A percentile compares a stretch with the other conserved stretches of the same genome.
Evolutionary conservation across 78 protist genomes (phyloP).

Genomic region (Dictyostelium purpureum): DNA sequence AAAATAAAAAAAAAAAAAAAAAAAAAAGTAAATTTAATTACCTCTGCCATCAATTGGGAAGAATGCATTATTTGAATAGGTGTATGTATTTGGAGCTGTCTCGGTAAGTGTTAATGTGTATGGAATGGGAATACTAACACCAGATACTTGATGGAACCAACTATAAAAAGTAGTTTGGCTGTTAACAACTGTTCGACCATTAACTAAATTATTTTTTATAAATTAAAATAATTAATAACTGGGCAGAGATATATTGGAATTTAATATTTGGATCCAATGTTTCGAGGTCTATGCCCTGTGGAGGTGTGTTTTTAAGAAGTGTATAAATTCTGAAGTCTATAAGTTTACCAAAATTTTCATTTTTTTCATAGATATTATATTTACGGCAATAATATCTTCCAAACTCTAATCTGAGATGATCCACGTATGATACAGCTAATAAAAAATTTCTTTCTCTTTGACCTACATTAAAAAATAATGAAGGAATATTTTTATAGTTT

Average conservation of each 20-base stretch:
- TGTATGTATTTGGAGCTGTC: background rate
- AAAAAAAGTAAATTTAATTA: no score
- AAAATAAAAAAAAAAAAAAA: no score
- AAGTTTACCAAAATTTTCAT: conserved; percentile 7
- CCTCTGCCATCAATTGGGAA: conserved; percentile 12
- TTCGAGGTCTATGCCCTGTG: no score
- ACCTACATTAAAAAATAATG: background rate
- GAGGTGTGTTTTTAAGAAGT: background rate
- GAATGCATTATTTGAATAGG: background rate
- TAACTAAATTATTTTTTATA: no score
- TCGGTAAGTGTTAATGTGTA: background rate
- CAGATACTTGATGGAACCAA: background rate
- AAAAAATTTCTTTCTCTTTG: conserved; percentile 59
- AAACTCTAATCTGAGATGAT: conserved; percentile 1
- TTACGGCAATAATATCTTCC: conserved; percentile 60
- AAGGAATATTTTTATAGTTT: conserved; percentile 16
- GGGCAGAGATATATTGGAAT: no score
- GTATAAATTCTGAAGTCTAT: conserved; percentile 7
- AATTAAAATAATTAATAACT: no score
- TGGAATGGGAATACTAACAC: background rate
- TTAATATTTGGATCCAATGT: no score
- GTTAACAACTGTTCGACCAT: background rate
- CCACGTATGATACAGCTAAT: background rate
- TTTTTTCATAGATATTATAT: conserved; percentile 6
- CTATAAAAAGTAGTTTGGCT: background rate